phyloP scores from a whole-genome alignment of 768 basidiomycete genomes.

The Russula earlei region DNA sequence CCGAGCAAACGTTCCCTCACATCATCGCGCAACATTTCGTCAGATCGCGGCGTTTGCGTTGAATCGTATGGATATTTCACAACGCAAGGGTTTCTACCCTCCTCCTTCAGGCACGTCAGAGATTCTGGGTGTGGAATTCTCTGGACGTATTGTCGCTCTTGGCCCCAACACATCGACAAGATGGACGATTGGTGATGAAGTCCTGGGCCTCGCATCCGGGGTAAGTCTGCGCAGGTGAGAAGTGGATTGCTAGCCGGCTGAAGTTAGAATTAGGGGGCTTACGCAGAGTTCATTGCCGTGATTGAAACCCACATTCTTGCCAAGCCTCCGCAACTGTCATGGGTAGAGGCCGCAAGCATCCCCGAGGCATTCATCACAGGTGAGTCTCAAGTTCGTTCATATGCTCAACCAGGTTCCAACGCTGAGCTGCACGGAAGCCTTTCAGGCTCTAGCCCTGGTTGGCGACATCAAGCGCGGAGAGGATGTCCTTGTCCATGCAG shows the following conservation, averaged over 20 bases:
- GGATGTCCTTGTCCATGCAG: conserved; percentile 81
- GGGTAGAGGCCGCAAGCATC: conserved; percentile 79
- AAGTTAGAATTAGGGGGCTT: conserved; percentile 56
- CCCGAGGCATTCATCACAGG: conserved; percentile 88
- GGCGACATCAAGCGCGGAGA: conserved; percentile 62
- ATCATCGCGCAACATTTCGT: background rate
- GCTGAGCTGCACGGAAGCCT: conserved; percentile 32
- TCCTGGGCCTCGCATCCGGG: conserved; percentile 73
- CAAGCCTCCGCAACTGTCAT: conserved; percentile 70
- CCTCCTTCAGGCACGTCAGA: conserved; percentile 52
- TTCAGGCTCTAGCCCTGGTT: conserved; percentile 54
- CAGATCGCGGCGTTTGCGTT: conserved; percentile 80
- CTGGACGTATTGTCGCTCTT: conserved; percentile 45
- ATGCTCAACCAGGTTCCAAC: background rate
- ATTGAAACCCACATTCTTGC: conserved; percentile 53
- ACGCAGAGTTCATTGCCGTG: conserved; percentile 69
- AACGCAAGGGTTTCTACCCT: conserved; percentile 67
- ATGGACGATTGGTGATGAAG: conserved; percentile 64
- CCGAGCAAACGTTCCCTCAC: background rate
- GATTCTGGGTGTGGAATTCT: conserved; percentile 84
- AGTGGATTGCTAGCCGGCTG: too few relatives aligned
- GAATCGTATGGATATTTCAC: conserved; percentile 77
- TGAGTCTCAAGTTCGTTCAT: conserved; percentile 20
- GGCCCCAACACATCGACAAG: conserved; percentile 27
- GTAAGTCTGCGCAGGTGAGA: conserved; percentile 35